Conservation (phyloP, 208 protist species). For the Endotrypanum monterogeii region DNA sequence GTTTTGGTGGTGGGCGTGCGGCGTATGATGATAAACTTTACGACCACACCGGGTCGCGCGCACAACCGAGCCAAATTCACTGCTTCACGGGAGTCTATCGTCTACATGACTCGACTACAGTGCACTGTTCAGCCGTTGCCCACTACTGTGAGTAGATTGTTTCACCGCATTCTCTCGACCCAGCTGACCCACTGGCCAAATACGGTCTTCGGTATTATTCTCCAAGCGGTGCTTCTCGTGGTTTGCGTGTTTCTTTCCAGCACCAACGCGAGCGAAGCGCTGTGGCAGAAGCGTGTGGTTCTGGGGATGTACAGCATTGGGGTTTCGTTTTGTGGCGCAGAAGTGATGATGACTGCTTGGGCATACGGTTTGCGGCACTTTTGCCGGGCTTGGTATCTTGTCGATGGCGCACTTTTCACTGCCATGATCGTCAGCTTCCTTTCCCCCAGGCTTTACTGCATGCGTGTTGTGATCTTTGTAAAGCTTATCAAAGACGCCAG, state of each 20-base stretch:
- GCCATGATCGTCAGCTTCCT: slow-evolving; percentile 32
- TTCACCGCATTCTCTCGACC: slow-evolving; percentile 27
- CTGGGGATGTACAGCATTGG: slow-evolving; percentile 37
- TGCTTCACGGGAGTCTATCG: slow-evolving; percentile 23
- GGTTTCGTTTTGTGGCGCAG: slow-evolving; percentile 32
- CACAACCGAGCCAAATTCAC: slow-evolving; percentile 17
- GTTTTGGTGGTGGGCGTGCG: slow-evolving; percentile 32
- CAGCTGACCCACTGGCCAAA: slow-evolving; percentile 4
- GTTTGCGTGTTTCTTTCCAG: slow-evolving; percentile 37
- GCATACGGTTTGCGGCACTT: slow-evolving; percentile 43
- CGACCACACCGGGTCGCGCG: slow-evolving; percentile 11
- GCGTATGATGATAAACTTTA: slow-evolving; percentile 7
- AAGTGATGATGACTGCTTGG: slow-evolving; percentile 36
- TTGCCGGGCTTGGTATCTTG: slow-evolving; percentile 15
- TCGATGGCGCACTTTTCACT: slow-evolving; percentile 42
- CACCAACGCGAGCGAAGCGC: slow-evolving; percentile 20
- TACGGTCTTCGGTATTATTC: slow-evolving; percentile 10
- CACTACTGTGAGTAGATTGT: slow-evolving; percentile 10
- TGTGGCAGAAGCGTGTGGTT: slow-evolving; percentile 30
- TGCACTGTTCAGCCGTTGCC: slow-evolving; percentile 9
- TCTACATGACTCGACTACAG: slow-evolving; percentile 20
- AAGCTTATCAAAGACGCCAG: slow-evolving; percentile 36
- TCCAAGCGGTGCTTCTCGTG: slow-evolving; percentile 25
- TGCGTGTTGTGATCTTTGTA: slow-evolving; percentile 39
- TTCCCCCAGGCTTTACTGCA: slow-evolving; percentile 30